Evolutionary conservation across 257 asterid species (phyloP), one percentile per base, ranked within the genome.

Genomic region (Perilla frutescens): DNA sequence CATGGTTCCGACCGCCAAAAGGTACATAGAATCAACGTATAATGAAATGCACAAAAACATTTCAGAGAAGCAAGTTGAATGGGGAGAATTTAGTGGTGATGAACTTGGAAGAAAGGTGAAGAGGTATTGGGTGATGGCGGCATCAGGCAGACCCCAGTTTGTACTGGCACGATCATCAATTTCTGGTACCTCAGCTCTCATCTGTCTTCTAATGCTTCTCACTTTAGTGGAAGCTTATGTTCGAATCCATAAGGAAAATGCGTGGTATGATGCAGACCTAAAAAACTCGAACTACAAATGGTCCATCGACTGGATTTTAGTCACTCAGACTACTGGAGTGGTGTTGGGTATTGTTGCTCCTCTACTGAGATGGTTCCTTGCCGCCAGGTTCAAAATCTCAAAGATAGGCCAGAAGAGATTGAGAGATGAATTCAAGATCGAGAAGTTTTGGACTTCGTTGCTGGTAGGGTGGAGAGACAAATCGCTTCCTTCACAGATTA

Each of bases 91-190:
- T 10, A 45, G 5, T 45, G 5, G 13, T 13, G 29, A 60, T 12
- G 48, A 59, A 3, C 9, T 60, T 9, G 12, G 48, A n/a, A 29
- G 1, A 13, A 7, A 2, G 14, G 66, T 60, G 66, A 60, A 7
- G 7, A 12, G 31, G 5, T 60, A 60, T 37, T 60, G 29, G 29
- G 48, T 60, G 66, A 60, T 60, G 66, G 66, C 66, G 13, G 66
- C 3, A n/a, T 36, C 48, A 0, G 8, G 66, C 11, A 12, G 48
- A 31, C 66, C 66, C 1, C 66, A 60, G 66, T 60, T 37, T 37
- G 66, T 60, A 47, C 7, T 60, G 66, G 66, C 13, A 2, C 44
- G 66, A 7, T 60, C 66, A 11, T 47, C 12, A 31, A 60, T 60
- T 37, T 37, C 66, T 60, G 29, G 12, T 37, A 34, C 29, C 8